phyloP scores from a whole-genome alignment of 2,329 filamentous ascomycete species.

The Clathrospora elynae region DNA sequence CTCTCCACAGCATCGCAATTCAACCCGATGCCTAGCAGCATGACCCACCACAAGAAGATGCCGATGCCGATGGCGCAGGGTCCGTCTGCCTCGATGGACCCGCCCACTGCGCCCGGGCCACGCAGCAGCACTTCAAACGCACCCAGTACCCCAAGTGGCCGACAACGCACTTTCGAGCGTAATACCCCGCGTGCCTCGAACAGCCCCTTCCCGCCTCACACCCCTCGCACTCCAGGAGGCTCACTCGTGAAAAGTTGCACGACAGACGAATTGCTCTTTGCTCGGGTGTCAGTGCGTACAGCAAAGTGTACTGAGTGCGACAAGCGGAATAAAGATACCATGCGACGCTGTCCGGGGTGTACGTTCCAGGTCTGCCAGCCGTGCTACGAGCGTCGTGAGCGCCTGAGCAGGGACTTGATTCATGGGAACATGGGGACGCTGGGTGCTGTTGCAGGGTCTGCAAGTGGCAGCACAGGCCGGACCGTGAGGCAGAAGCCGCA shows the following conservation, averaged over 20 bases:
- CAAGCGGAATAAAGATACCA: constrained; percentile 35
- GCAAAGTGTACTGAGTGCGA: constrained; percentile 48
- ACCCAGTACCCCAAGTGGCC: neutral
- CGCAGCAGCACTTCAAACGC: neutral
- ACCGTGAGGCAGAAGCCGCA: constrained; percentile 8
- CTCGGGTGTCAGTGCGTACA: constrained; percentile 37
- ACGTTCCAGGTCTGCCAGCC: constrained; percentile 42
- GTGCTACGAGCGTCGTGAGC: constrained; percentile 28
- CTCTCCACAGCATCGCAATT: too few species aligned
- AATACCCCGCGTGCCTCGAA: constrained; percentile 2
- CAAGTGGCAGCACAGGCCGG: neutral
- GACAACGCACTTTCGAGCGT: neutral
- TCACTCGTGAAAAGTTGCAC: constrained; percentile 17
- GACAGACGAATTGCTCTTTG: constrained; percentile 28
- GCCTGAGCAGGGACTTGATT: constrained; percentile 17
- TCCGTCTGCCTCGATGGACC: neutral
- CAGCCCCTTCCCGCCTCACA: constrained; percentile 7
- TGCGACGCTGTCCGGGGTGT: constrained; percentile 44
- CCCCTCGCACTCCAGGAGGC: constrained; percentile 19
- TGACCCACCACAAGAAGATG: too few species aligned
- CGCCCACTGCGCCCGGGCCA: constrained; percentile 2
- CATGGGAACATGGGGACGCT: constrained; percentile 31
- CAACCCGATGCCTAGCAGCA: too few species aligned
- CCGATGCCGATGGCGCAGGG: too few species aligned
- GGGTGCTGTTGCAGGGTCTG: neutral